A percentile compares a stretch with the other conserved stretches of the same genome.
Evolutionary conservation across 1,284 basidiomycete genomes (phyloP).

Genomic region (Fomitiporia mediterranea): DNA sequence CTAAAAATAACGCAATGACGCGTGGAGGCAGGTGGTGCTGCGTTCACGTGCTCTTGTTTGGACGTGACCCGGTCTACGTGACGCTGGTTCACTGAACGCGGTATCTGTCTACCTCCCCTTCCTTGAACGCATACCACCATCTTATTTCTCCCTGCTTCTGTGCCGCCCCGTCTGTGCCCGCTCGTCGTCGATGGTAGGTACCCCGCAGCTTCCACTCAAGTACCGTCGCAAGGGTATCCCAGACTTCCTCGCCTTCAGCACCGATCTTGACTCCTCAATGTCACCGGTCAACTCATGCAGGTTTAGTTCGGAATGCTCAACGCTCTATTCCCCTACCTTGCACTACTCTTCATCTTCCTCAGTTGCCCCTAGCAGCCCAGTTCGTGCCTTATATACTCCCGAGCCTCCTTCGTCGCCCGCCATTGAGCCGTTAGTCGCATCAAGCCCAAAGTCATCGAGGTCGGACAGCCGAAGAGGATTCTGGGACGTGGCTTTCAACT

Average conservation of each 20-base stretch:
- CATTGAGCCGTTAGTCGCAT: constrained; percentile 13
- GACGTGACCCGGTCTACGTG: neutral
- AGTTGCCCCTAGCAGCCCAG: constrained; percentile 17
- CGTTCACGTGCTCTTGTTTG: constrained; percentile 10
- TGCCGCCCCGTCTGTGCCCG: neutral
- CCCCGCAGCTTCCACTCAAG: constrained; percentile 17
- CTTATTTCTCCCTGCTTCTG: neutral
- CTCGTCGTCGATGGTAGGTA: constrained; percentile 14
- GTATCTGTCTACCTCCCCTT: constrained; percentile 12
- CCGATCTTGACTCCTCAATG: constrained; percentile 10
- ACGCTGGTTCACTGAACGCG: neutral
- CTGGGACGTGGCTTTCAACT: constrained; percentile 20
- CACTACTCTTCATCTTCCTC: constrained; percentile 16
- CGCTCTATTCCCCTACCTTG: constrained; percentile 11
- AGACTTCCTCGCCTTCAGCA: constrained; percentile 4
- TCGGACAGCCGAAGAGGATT: neutral
- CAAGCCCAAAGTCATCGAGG: constrained; percentile 15
- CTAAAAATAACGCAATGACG: neutral
- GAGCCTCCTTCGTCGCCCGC: constrained; percentile 19
- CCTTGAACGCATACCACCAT: constrained; percentile 12
- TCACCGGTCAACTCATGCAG: constrained; percentile 4
- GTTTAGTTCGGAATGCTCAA: constrained; percentile 6
- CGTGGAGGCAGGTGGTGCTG: neutral
- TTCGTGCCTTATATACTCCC: constrained; percentile 16
- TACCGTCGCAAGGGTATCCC: constrained; percentile 13